Conservation (phyloP, 2,329 filamentous ascomycete species). For the Aspergillus quadrilineatus region DNA sequence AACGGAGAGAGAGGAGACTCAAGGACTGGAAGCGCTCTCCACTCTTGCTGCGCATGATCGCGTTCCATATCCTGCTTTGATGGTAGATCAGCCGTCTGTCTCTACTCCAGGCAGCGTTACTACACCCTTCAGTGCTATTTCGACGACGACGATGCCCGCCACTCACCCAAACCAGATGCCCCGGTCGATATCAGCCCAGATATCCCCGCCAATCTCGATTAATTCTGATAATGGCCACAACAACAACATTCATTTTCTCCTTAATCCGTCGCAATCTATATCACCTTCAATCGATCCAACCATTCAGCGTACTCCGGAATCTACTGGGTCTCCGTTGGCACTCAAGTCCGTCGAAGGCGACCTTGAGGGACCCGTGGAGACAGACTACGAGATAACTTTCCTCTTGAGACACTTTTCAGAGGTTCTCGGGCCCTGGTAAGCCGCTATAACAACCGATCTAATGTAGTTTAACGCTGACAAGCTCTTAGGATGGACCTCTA, state of each 20-base stretch:
- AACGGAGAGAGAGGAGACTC: slow-evolving; percentile 39
- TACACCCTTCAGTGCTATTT: slow-evolving; percentile 22
- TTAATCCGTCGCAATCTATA: slow-evolving; percentile 49
- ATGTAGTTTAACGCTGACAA: slow-evolving; percentile 12
- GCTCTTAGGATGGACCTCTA: slow-evolving; percentile 45
- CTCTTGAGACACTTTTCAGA: slow-evolving; percentile 61
- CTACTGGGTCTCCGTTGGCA: slow-evolving; percentile 32
- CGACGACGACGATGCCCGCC: slow-evolving; percentile 22
- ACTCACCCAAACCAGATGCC: slow-evolving; percentile 36
- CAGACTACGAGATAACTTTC: slow-evolving; percentile 59
- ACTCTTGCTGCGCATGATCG: slow-evolving; percentile 49
- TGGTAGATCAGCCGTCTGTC: slow-evolving; percentile 27
- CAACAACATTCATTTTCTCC: slow-evolving; percentile 57
- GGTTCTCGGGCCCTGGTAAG: slow-evolving; percentile 58
- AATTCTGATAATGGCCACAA: slow-evolving; percentile 38
- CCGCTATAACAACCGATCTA: background rate
- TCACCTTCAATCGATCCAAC: slow-evolving; percentile 48
- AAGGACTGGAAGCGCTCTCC: slow-evolving; percentile 56
- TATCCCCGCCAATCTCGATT: slow-evolving; percentile 47
- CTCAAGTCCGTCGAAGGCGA: slow-evolving; percentile 24
- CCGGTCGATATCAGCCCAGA: slow-evolving; percentile 33
- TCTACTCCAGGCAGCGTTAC: slow-evolving; percentile 18
- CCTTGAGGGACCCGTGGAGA: slow-evolving; percentile 35
- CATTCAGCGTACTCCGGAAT: slow-evolving; percentile 33
- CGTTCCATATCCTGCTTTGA: slow-evolving; percentile 29